Percentiles rank a stretch among this genome's conserved stretches.
phyloP scores from a whole-genome alignment of 495 filamentous ascomycete genomes.

The Massariosphaeria phaeospora region DNA sequence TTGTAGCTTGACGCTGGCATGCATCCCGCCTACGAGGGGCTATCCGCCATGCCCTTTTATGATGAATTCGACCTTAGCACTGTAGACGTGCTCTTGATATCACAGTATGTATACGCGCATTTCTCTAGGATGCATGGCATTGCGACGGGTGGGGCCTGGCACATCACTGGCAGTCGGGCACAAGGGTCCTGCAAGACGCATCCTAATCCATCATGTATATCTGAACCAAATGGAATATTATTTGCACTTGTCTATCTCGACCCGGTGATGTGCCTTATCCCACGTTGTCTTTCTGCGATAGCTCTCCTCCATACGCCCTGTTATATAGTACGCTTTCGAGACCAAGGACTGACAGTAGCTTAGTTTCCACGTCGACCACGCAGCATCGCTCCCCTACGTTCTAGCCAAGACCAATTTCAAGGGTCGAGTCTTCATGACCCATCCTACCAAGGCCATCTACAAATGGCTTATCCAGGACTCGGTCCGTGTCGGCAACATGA shows the following conservation, averaged over 20 bases:
- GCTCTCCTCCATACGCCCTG: not conserved
- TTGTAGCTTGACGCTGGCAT: conserved; percentile 93
- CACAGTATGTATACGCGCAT: conserved; percentile 68
- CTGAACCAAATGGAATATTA: conserved; percentile 34
- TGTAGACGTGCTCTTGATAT: conserved; percentile 93
- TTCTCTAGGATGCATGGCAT: conserved; percentile 20
- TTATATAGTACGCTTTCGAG: not conserved
- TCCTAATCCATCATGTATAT: conserved; percentile 25
- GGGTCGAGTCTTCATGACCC: conserved; percentile 96
- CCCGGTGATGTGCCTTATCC: conserved; percentile 25
- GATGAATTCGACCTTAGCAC: conserved; percentile 97
- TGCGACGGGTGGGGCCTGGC: conserved; percentile 8
- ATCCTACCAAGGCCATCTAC: conserved; percentile 98
- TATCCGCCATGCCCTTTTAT: conserved; percentile 91
- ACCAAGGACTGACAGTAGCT: not conserved
- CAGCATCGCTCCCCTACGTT: conserved; percentile 91
- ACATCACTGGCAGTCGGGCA: conserved; percentile 17
- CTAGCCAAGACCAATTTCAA: conserved; percentile 96
- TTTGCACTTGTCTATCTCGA: conserved; percentile 24
- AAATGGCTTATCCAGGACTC: conserved; percentile 98
- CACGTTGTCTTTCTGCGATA: not conserved
- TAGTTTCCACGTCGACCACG: conserved; percentile 97
- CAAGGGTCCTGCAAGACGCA: not conserved
- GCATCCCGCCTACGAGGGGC: conserved; percentile 94
- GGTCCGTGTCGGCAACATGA: conserved; percentile 80